Evolutionary conservation across 139 green algal species (phyloP).

Genomic region (Haematococcus sp.): DNA sequence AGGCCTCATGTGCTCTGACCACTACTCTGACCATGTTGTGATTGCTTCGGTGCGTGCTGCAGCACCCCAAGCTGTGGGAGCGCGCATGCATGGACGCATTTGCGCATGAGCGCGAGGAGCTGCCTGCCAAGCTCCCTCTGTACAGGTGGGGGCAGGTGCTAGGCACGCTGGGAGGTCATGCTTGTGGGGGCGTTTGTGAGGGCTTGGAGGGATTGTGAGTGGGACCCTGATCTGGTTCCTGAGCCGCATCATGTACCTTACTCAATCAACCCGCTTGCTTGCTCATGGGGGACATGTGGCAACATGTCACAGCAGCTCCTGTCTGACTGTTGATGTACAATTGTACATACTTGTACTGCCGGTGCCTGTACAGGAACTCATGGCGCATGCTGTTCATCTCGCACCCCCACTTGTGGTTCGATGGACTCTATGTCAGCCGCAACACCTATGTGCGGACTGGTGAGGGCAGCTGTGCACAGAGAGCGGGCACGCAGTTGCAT

Average conservation of each 20-base stretch:
- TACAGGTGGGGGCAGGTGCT: too few relatives aligned
- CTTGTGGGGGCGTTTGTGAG: too few relatives aligned
- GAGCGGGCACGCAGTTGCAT: conserved; percentile 15
- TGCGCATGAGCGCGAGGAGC: not conserved
- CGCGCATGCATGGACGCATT: conserved; percentile 64
- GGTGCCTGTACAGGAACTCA: conserved; percentile 22
- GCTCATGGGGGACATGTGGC: too few relatives aligned
- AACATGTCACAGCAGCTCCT: not conserved
- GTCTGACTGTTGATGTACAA: conserved; percentile 9
- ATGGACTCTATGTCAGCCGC: conserved; percentile 64
- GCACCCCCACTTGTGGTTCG: conserved; percentile 71
- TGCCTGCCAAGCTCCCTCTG: not conserved
- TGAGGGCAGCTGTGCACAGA: conserved; percentile 11
- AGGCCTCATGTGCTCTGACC: too few relatives aligned
- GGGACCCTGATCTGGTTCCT: too few relatives aligned
- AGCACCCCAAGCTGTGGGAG: conserved; percentile 68
- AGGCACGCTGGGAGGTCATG: too few relatives aligned
- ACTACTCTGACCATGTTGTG: too few relatives aligned
- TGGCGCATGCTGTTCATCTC: conserved; percentile 81
- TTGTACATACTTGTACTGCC: not conserved
- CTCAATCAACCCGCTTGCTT: too few relatives aligned
- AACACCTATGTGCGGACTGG: conserved; percentile 83
- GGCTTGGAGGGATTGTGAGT: too few relatives aligned
- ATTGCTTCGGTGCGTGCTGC: not conserved
- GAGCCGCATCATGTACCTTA: too few relatives aligned